Base-by-base conservation (phyloP, 306 rosid genomes). In the Lathyrus oleraceus region DNA sequence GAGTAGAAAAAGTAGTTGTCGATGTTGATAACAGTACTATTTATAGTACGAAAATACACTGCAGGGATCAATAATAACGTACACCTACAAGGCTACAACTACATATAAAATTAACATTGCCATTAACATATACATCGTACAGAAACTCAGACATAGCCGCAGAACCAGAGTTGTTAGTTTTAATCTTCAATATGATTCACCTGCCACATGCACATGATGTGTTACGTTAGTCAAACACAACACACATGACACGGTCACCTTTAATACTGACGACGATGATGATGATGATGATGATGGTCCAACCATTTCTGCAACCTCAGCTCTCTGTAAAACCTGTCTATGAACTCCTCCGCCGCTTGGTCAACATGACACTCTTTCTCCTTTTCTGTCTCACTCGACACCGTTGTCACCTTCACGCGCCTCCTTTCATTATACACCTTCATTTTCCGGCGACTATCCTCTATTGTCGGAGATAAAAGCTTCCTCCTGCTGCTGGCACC, bases 331-430 rank as follows among this genome's bases (percentile, higher is more conserved):
- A 94, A 94, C 83, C 63, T 86, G n/a, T 82, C 79, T 2, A 94
- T 94, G 67, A 94, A 94, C 78, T 78, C 96, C 79, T 88, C 97
- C 4, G 98, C 98, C 1, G 94, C 98, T 53, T 84, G 71, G 51
- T 94, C 98, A 17, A 94, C 92, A 3, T 64, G 84, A 58, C 68
- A 71, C 19, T 78, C 83, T 19, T 54, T 8, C 47, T 70, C 66
- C 23, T 15, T 51, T 16, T 48, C 54, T 8, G 1, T 11, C 17
- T 61, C 67, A 3, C 16, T 54, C 15, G 73, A 13, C 75, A 60
- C 62, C 2, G 67, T 17, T 5, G 76, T 16, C 5, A 63, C 19
- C 52, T 65, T 78, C 21, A 65, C 78, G 59, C 78, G 74, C 79
- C 67, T 38, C 44, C 47, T 54, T 8, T 69, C 85, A 2, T 38